Percentiles rank a stretch among this genome's conserved stretches.
phyloP scores from a whole-genome alignment of 257 asterid genomes.

The Cinchona pubescens region DNA sequence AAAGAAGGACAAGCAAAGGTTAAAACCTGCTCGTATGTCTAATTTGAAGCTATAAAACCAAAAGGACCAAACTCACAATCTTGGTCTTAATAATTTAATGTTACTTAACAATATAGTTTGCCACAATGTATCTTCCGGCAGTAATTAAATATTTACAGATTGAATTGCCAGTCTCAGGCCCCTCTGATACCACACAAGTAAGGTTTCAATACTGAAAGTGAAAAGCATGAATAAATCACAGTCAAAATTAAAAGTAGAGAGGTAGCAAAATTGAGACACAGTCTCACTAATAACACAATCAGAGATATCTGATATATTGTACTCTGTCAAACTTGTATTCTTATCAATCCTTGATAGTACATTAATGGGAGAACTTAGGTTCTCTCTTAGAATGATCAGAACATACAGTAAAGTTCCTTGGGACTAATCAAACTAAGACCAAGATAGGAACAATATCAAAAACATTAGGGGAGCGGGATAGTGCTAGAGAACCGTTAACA shows the following conservation, averaged over 20 bases:
- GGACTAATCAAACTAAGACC: conserved; percentile 12
- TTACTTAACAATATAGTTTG: no score
- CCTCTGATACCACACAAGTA: not conserved
- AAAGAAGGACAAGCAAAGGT: no score
- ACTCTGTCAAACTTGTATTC: not conserved
- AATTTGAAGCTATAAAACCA: no score
- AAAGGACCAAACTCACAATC: no score
- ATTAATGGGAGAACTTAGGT: conserved; percentile 22
- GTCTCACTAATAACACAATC: not conserved
- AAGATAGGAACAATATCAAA: not conserved
- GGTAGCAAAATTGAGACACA: not conserved
- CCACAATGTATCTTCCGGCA: no score
- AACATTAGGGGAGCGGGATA: not conserved
- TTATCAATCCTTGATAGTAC: not conserved
- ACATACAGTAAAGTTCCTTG: not conserved
- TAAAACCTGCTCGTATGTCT: no score
- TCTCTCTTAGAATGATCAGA: conserved; percentile 12
- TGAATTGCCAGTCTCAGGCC: not conserved
- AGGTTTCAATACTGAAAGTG: not conserved
- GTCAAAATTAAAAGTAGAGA: not conserved
- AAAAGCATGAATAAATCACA: not conserved
- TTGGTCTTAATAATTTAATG: no score
- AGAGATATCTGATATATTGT: conserved; percentile 8
- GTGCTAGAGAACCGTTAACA: not conserved
- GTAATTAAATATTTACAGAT: no score